phyloP scores from a whole-genome alignment of 768 basidiomycete species.

The Auriscalpium orientale region DNA sequence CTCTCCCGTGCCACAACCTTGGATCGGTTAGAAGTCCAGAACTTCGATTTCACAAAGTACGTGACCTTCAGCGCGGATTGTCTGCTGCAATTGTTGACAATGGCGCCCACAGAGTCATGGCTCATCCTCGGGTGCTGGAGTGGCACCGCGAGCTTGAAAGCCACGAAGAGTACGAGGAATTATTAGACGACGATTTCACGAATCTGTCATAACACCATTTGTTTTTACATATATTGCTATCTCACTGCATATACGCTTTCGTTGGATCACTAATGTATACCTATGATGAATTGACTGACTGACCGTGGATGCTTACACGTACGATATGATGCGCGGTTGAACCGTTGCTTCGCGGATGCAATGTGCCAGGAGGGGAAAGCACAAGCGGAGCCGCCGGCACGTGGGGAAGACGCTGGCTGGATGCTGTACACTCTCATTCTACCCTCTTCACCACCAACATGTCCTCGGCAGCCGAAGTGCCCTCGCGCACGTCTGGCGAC shows the following conservation, averaged over 20 bases:
- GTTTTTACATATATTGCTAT: no score
- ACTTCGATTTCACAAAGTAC: conserved; percentile 54
- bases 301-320: no score
- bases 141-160: conserved; percentile 30
- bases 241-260: no score
- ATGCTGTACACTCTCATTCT: no score
- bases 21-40: conserved; percentile 54
- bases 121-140: conserved; percentile 53
- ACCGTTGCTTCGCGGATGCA: no score
- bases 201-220: no score
- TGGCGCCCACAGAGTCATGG: conserved; percentile 41
- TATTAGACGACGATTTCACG: not conserved
- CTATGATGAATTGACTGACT: no score
- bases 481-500: conserved; percentile 5
- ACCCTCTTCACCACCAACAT: not conserved
- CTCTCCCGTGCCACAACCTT: conserved; percentile 71
- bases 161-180: not conserved
- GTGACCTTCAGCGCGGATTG: conserved; percentile 14
- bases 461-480: not conserved
- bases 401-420: no score
- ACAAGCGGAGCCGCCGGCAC: no score
- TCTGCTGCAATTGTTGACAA: not conserved
- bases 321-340: no score
- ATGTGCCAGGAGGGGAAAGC: no score
- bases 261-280: no score